Evolutionary conservation across 2,329 filamentous ascomycete species (phyloP).

Genomic region (Pestalotiopsis sp.): DNA sequence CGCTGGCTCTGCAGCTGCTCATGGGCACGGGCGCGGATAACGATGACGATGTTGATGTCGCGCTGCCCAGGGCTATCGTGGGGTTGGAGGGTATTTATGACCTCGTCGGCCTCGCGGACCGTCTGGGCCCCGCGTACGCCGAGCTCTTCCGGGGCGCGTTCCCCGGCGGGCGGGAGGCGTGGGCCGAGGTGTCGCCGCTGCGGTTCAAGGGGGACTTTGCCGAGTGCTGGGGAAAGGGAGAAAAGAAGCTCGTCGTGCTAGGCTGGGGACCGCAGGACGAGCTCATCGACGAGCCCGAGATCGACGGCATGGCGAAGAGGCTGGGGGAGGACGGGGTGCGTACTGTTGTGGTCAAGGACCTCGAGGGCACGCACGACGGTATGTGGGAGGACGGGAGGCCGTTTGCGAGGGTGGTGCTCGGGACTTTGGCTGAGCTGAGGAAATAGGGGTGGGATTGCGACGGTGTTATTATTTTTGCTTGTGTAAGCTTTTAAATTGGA

Average conservation of each 20-base stretch:
- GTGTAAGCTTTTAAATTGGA: too few relatives aligned
- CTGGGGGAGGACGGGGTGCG: slow-evolving; percentile 43
- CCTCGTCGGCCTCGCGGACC: slow-evolving; percentile 54
- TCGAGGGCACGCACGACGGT: slow-evolving; percentile 11
- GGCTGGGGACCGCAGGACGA: slow-evolving; percentile 51
- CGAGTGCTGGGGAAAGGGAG: slow-evolving; percentile 35
- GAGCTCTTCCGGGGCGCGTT: slow-evolving; percentile 65
- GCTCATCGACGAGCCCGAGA: slow-evolving; percentile 59
- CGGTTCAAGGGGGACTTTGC: slow-evolving; percentile 43
- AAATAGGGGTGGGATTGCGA: background rate
- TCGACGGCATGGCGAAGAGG: slow-evolving; percentile 54
- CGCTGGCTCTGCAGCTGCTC: slow-evolving; percentile 63
- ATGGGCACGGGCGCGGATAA: slow-evolving; percentile 42
- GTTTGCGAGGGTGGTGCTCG: background rate
- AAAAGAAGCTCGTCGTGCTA: slow-evolving; percentile 36
- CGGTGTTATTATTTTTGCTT: background rate
- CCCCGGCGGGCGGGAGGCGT: slow-evolving; percentile 50
- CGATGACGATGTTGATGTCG: slow-evolving; percentile 25
- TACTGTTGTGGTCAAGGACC: slow-evolving; percentile 17
- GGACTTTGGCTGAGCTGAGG: background rate
- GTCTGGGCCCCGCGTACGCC: slow-evolving; percentile 52
- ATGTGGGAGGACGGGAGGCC: slow-evolving; percentile 11
- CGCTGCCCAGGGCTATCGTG: slow-evolving; percentile 55
- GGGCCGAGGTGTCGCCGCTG: slow-evolving; percentile 60
- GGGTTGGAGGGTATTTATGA: slow-evolving; percentile 71